Conservation (phyloP, 768 basidiomycete genomes). For the Boletus pseudo-olivaceus region DNA sequence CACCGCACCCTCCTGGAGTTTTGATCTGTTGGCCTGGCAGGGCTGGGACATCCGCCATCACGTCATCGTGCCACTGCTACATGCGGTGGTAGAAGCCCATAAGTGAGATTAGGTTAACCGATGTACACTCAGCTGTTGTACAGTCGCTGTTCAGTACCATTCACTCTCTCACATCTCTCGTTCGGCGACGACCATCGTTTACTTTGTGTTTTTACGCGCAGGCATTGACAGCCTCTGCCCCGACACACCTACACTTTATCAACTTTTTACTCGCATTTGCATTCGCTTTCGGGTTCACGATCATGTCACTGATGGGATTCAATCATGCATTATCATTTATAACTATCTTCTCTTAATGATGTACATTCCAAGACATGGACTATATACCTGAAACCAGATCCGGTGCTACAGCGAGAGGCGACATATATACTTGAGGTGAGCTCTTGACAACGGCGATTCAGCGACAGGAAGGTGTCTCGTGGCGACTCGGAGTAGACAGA, state of each 20-base stretch:
- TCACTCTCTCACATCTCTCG: conserved; percentile 12
- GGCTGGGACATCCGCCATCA: conserved; percentile 2
- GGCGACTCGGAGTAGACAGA: neutral
- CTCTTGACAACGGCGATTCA: neutral
- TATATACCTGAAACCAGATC: neutral
- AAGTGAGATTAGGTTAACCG: conserved; percentile 12
- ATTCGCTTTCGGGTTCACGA: conserved; percentile 20
- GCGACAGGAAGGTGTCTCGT: neutral
- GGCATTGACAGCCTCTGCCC: conserved; percentile 11
- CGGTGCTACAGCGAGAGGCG: neutral
- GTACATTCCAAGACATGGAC: conserved; percentile 12
- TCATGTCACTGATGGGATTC: conserved; percentile 21
- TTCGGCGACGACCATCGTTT: conserved; percentile 22
- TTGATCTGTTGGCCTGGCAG: conserved; percentile 8
- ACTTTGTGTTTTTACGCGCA: conserved; percentile 20
- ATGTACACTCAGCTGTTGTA: conserved; percentile 26
- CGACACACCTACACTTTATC: conserved; percentile 12
- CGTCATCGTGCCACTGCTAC: conserved; percentile 4
- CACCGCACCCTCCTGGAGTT: conserved; percentile 6
- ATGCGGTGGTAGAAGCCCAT: conserved; percentile 8
- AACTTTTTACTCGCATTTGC: conserved; percentile 14
- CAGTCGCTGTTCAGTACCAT: conserved; percentile 19
- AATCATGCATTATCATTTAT: conserved; percentile 30
- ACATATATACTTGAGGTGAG: neutral
- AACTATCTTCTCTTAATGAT: conserved; percentile 26